These are phyloP conservation scores for Alternaria metachromatica DNA, from an alignment of 2,329 filamentous ascomycete species.

Conservation along the genomic window DNA sequence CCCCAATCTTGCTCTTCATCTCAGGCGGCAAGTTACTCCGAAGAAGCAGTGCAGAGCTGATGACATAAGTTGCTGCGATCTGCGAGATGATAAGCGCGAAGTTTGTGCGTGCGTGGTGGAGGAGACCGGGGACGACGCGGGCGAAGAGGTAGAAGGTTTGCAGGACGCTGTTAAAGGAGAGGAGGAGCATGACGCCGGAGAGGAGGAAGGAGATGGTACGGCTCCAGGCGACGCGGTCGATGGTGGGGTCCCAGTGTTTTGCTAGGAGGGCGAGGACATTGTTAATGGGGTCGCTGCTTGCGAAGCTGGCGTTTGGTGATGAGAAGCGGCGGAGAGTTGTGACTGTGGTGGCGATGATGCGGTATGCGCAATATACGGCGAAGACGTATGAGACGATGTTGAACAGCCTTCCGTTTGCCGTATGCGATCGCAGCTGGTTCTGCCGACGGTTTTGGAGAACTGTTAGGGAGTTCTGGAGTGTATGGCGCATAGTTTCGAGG, in stretches of 20 bases:
- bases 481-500: constrained; percentile 79
- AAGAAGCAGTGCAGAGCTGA: constrained; percentile 77
- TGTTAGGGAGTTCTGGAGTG: constrained; percentile 69
- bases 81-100: constrained; percentile 81
- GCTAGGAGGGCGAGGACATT: constrained; percentile 80
- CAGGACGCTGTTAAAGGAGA: constrained; percentile 81
- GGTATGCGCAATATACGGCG: constrained; percentile 83
- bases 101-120: constrained; percentile 77
- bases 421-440: constrained; percentile 71
- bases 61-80: constrained; percentile 84
- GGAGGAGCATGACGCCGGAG: constrained; percentile 80
- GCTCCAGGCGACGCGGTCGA: constrained; percentile 83
- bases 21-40: constrained; percentile 79
- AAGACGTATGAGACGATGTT: constrained; percentile 72
- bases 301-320: constrained; percentile 61
- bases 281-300: constrained; percentile 81
- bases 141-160: constrained; percentile 85
- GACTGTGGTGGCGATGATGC: constrained; percentile 74
- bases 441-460: constrained; percentile 68
- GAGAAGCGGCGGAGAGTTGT: constrained; percentile 69
- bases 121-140: constrained; percentile 73
- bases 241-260: constrained; percentile 81
- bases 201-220: constrained; percentile 85
- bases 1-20: constrained; percentile 77
- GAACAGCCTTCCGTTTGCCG: constrained; percentile 69